A percentile compares a stretch with the other conserved stretches of the same genome.
Evolutionary conservation across 1,284 basidiomycete species (phyloP).

Genomic region (Apiotrichum sp.): DNA sequence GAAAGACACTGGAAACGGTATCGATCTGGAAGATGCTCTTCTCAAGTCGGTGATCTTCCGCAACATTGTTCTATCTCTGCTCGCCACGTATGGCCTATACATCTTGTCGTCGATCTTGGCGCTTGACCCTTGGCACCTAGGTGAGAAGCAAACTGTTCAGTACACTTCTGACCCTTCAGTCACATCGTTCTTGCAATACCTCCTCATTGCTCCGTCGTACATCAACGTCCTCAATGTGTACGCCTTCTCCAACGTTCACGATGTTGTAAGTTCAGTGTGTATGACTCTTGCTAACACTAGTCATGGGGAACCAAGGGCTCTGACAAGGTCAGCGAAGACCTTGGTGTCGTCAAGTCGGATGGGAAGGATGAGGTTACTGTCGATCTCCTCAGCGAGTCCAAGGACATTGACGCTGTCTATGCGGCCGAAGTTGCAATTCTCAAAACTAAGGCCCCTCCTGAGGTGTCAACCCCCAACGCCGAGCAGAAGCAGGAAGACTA

Average conservation of each 20-base stretch:
- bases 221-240: constrained; percentile 75
- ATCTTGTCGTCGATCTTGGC: constrained; percentile 74
- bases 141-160: constrained; percentile 10
- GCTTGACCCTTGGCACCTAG: constrained; percentile 48
- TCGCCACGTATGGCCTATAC: constrained; percentile 82
- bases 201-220: constrained; percentile 85
- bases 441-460: constrained; percentile 56
- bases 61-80: constrained; percentile 69
- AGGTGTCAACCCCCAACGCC: constrained; percentile 26
- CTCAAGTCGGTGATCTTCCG: constrained; percentile 66
- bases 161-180: constrained; percentile 38
- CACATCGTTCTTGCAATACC: constrained; percentile 89
- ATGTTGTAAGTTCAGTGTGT: constrained; percentile 46
- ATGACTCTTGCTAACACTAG: constrained; percentile 9
- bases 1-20: constrained; percentile 36
- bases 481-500: constrained; percentile 78
- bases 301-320: constrained; percentile 85
- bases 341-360: constrained; percentile 64
- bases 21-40: constrained; percentile 55
- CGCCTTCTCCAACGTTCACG: constrained; percentile 75
- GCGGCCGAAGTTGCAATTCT: constrained; percentile 76
- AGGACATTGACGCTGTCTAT: constrained; percentile 79
- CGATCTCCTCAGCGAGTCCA: constrained; percentile 68
- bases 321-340: constrained; percentile 73
- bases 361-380: constrained; percentile 61